Evolutionary conservation across 2,329 filamentous ascomycete species (phyloP).

Genomic region (Aspergillus fischeri): DNA sequence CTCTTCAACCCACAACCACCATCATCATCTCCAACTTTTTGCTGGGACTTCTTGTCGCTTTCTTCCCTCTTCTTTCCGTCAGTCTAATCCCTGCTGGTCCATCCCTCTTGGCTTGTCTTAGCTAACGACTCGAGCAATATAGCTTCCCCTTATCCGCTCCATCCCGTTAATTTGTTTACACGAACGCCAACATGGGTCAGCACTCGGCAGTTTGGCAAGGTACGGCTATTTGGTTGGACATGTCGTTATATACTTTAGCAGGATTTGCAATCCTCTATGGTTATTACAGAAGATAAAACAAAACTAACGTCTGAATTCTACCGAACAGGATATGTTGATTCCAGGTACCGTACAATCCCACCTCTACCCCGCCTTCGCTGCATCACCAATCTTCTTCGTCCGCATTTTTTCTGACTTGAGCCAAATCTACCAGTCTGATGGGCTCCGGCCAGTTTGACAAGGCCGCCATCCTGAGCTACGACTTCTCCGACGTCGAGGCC

Average conservation of each 20-base stretch:
- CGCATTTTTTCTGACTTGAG: slow-evolving; percentile 8
- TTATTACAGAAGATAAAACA: background rate
- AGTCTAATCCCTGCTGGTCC: background rate
- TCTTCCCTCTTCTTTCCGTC: background rate
- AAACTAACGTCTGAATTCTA: slow-evolving; percentile 14
- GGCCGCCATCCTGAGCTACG: slow-evolving; percentile 76
- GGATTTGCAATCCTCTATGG: background rate
- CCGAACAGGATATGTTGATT: slow-evolving; percentile 56
- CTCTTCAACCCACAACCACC: background rate
- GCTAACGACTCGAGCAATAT: background rate
- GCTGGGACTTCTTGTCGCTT: slow-evolving; percentile 1
- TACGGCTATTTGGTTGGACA: slow-evolving; percentile 11
- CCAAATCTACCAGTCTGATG: slow-evolving; percentile 60
- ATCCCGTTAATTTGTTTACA: slow-evolving; percentile 13
- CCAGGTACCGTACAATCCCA: slow-evolving; percentile 46
- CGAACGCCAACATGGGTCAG: slow-evolving; percentile 28
- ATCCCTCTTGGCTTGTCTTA: background rate
- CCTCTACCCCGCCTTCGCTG: slow-evolving; percentile 9
- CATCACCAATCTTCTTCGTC: slow-evolving; percentile 9
- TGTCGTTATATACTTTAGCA: background rate
- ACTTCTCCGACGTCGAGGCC: slow-evolving; percentile 79
- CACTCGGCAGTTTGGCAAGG: slow-evolving; percentile 37
- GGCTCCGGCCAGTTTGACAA: slow-evolving; percentile 75
- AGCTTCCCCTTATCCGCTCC: slow-evolving; percentile 8
- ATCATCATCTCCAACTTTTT: slow-evolving; percentile 5